A percentile compares a stretch with the other conserved stretches of the same genome.
These are phyloP conservation scores for Intubia oerlemansii DNA, from an alignment of 2,329 filamentous ascomycete species.

Conservation along the genomic window DNA sequence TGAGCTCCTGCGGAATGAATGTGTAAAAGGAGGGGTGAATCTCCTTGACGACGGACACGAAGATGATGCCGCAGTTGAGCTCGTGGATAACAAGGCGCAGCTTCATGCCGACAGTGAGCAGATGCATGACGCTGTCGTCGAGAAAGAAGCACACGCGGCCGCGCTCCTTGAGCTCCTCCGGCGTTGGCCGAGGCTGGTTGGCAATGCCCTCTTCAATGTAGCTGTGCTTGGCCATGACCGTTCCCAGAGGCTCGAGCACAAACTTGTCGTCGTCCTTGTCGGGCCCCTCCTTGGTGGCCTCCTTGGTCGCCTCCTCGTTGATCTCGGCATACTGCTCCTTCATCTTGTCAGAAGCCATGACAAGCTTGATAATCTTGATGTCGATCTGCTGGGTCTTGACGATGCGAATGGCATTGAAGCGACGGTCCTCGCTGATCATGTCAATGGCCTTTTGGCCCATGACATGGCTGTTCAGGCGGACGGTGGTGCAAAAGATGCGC, in stretches of 20 bases:
- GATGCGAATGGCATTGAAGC: conserved; percentile 16
- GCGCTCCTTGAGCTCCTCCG: conserved; percentile 10
- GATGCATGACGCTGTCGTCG: conserved; percentile 31
- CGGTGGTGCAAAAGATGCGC: conserved; percentile 20
- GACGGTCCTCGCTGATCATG: conserved; percentile 8
- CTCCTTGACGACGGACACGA: conserved; percentile 35
- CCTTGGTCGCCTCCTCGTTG: conserved; percentile 4
- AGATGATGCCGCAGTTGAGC: conserved; percentile 37
- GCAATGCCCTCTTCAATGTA: conserved; percentile 27
- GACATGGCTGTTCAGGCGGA: conserved; percentile 17
- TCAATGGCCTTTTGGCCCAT: conserved; percentile 13
- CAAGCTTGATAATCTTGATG: conserved; percentile 37
- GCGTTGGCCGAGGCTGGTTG: conserved; percentile 14
- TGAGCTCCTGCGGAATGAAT: conserved; percentile 46
- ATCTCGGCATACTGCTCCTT: conserved; percentile 22
- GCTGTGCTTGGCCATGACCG: conserved; percentile 20
- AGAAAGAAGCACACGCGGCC: conserved; percentile 34
- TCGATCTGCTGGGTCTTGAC: conserved; percentile 27
- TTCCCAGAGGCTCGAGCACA: conserved; percentile 21
- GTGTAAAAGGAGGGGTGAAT: conserved; percentile 41
- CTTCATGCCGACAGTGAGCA: conserved; percentile 45
- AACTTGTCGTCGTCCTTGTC: conserved; percentile 7
- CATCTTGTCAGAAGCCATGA: conserved; percentile 19
- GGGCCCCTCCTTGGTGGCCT: background rate
- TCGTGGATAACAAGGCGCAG: conserved; percentile 31